A percentile compares a stretch with the other conserved stretches of the same genome.
These are phyloP conservation scores for Emmonsiellopsis sp. DNA, from an alignment of 2,329 filamentous ascomycete species.

Conservation along the genomic window DNA sequence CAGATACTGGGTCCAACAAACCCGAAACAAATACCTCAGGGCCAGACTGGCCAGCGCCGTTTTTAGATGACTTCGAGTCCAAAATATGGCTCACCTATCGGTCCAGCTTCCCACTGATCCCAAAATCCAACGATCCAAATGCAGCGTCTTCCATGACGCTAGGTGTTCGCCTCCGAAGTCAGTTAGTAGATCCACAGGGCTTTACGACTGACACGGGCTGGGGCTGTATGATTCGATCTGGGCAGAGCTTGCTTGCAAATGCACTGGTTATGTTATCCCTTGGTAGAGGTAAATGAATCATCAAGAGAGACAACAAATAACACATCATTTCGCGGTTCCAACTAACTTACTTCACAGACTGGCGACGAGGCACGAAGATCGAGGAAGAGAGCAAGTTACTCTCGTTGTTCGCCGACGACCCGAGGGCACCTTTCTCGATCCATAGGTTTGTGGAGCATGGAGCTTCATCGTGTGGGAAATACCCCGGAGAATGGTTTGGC, in stretches of 20 bases:
- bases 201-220: slow-evolving; percentile 93
- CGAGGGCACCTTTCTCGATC: slow-evolving; percentile 81
- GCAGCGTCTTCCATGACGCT: slow-evolving; percentile 66
- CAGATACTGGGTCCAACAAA: background rate
- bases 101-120: slow-evolving; percentile 73
- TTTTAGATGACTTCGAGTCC: slow-evolving; percentile 88
- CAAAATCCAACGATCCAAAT: slow-evolving; percentile 65
- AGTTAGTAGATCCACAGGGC: slow-evolving; percentile 65
- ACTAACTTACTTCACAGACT: slow-evolving; percentile 45
- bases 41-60: slow-evolving; percentile 68
- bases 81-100: slow-evolving; percentile 95
- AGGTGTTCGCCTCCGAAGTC: slow-evolving; percentile 71
- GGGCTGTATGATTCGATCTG: slow-evolving; percentile 98
- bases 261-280: slow-evolving; percentile 62
- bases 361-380: slow-evolving; percentile 52
- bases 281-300: slow-evolving; percentile 57
- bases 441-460: slow-evolving; percentile 90
- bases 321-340: background rate
- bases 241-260: slow-evolving; percentile 87
- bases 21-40: background rate
- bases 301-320: slow-evolving; percentile 12
- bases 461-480: slow-evolving; percentile 77
- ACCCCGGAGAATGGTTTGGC: slow-evolving; percentile 96
- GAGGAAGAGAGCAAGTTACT: slow-evolving; percentile 62
- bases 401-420: slow-evolving; percentile 77